Evolutionary conservation across 2,329 filamentous ascomycete species (phyloP).

Genomic region (Pseudomassariella vexata): DNA sequence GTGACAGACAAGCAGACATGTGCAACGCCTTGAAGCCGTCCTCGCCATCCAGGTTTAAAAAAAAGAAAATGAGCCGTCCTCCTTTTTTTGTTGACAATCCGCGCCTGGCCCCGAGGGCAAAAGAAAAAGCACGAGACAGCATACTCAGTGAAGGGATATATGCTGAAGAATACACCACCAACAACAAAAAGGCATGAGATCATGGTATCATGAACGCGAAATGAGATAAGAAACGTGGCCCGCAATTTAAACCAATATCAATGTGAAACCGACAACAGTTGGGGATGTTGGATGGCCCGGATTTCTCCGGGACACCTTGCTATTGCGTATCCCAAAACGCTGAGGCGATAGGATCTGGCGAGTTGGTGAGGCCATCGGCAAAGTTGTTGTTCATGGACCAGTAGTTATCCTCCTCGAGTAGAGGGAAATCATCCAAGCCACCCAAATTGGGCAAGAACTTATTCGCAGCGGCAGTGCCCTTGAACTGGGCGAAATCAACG

Average conservation of each 20-base stretch:
- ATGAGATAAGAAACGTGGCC: too few relatives aligned
- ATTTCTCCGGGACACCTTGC: too few relatives aligned
- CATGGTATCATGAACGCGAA: conserved; percentile 6
- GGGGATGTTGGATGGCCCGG: too few relatives aligned
- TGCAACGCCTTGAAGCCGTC: not conserved
- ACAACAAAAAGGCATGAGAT: too few relatives aligned
- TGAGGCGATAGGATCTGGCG: conserved; percentile 25
- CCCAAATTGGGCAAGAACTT: conserved; percentile 37
- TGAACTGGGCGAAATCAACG: conserved; percentile 51
- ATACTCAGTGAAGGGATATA: conserved; percentile 4
- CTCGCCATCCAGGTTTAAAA: not conserved
- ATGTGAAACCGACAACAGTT: too few relatives aligned
- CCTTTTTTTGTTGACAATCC: conserved; percentile 1
- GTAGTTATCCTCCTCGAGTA: conserved; percentile 39
- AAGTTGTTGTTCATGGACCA: conserved; percentile 34
- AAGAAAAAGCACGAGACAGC: conserved; percentile 1
- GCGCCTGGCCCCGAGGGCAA: conserved; percentile 1
- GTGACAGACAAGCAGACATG: not conserved
- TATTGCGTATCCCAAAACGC: conserved; percentile 21
- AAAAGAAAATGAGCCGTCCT: not conserved
- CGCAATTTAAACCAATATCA: too few relatives aligned
- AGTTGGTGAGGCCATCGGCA: conserved; percentile 26
- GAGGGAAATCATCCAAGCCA: conserved; percentile 35
- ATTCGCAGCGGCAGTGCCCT: conserved; percentile 40
- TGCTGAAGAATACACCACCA: not conserved